Evolutionary conservation across 805 yeast genomes (phyloP), one percentile per base, ranked within the genome.

Genomic region (Candida ficus): DNA sequence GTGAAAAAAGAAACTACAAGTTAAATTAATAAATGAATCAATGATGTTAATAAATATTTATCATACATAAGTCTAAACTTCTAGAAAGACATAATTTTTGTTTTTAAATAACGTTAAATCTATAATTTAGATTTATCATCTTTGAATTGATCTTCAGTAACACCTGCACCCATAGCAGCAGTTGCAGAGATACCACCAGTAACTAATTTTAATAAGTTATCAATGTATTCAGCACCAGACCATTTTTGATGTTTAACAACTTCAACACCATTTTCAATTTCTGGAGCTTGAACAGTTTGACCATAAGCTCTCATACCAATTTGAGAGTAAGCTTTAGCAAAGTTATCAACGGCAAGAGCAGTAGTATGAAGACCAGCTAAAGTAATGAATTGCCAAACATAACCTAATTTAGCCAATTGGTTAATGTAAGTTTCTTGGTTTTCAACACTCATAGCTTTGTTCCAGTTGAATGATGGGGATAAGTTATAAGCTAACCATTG

Each of bases 101-200:
- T n/a, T n/a, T n/a, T n/a, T n/a, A n/a, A n/a, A n/a, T n/a, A n/a
- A n/a, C n/a, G n/a, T n/a, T n/a, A 29, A 29, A 27, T 30, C 32
- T 39, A 45, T 37, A 39, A 35, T 31, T 43, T 44, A 5, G 31
- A 26, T 35, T 41, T 41, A 23, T 52, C 53, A 43, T 53, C 61
- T 50, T 83, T 85, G 71, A 91, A 91, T 68, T 91, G 98, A 53
- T 85, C 95, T 70, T 91, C 98, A 41, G 98, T 91, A 52, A 91
- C 97, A 71, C 98, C 98, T 47, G 83, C 83, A 60, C 97, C 97
- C 97, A 91, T 91, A 36, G 98, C 97, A 51, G 97, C 95, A 36
- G 98, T 91, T 16, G 95, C 83, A 38, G 90, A 75, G 43, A 90
- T 84, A 69, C 98, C 98, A 56, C 97, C 97, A 42, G 93, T 82